Evolutionary conservation across 2,329 filamentous ascomycete genomes (phyloP), one percentile per base, ranked within the genome.

Genomic region (Penicillium sp.): DNA sequence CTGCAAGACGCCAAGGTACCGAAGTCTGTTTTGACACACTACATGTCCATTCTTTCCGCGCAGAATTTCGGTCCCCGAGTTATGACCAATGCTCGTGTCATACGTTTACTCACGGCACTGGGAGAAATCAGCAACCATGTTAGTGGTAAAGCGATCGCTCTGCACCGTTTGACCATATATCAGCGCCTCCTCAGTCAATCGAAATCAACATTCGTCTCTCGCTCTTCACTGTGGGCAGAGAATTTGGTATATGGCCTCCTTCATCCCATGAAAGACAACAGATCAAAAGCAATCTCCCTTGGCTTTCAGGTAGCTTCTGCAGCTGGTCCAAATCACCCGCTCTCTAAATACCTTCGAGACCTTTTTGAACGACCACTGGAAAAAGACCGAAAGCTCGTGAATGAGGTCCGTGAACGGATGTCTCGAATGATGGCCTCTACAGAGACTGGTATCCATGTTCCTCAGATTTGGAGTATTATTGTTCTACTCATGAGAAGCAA

Each of bases 401-500:
- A 88, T 9, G 87, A 86, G 64, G 86, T 93, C 62, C 83, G 84
- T 40, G 79, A 83, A 20, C 83, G 85, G 29, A 78, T 97, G 51
- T 82, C 82, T 53, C 78, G 80, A 11, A 90, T 94, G 86, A 80
- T 88, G 61, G 67, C 76, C 5, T 75, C 77, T 25, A 82, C 85
- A 59, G 82, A 85, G 12, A 82, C 84, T 22, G 84, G 83, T 9
- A 72, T 80, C 0, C 80, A 85, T 37, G 92, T 96, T 0, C 92
- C 94, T 6, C 89, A 92, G 61, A 90, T 97, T 22, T 97, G 93
- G 93, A 89, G 89, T 55, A 84, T 91, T 33, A 79, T 96, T 2
- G 85, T 93, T 6, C 81, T 96, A 2, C 85, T 96, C 53, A 78
- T 97, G 46, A 85, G 89, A 51, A 79, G 74, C 58, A 75, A 85